Evolutionary conservation across 106 monocot species (phyloP).

Genomic region (Acorus calamus): DNA sequence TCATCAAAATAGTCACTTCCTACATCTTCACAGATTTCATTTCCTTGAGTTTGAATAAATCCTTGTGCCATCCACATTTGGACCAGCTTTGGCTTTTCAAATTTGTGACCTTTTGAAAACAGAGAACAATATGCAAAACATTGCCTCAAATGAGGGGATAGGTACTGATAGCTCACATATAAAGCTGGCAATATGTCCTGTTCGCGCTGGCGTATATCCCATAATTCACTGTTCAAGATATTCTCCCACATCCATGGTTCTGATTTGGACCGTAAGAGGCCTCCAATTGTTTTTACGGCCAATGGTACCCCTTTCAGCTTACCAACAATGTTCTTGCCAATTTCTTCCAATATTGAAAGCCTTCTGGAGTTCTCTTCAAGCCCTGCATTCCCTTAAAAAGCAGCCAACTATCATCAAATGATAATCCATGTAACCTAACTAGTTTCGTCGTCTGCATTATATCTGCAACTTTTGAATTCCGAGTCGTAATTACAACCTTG

Average conservation of each 20-base stretch:
- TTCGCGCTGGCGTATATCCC: not conserved
- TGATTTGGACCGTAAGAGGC: not conserved
- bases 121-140: constrained; percentile 25
- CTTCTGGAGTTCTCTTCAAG: not conserved
- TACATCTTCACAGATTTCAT: not conserved
- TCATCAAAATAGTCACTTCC: constrained; percentile 7
- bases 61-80: constrained; percentile 19
- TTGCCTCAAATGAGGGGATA: constrained; percentile 11
- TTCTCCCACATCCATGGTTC: constrained; percentile 9
- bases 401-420: not conserved
- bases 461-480: constrained; percentile 3
- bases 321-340: constrained; percentile 4
- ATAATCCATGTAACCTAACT: not conserved
- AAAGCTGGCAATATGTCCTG: constrained; percentile 2
- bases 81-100: not conserved
- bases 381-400: constrained; percentile 15
- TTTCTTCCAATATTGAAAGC: not conserved
- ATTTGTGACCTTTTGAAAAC: constrained; percentile 11
- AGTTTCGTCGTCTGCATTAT: not conserved
- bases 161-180: constrained; percentile 12
- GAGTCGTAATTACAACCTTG: constrained; percentile 17
- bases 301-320: constrained; percentile 13
- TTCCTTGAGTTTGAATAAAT: constrained; percentile 1
- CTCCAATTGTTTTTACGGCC: constrained; percentile 14
- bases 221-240: constrained; percentile 10